Evolutionary conservation across 257 asterid species (phyloP), one percentile per base, ranked within the genome.

Genomic region (Lavandula angustifolia): DNA sequence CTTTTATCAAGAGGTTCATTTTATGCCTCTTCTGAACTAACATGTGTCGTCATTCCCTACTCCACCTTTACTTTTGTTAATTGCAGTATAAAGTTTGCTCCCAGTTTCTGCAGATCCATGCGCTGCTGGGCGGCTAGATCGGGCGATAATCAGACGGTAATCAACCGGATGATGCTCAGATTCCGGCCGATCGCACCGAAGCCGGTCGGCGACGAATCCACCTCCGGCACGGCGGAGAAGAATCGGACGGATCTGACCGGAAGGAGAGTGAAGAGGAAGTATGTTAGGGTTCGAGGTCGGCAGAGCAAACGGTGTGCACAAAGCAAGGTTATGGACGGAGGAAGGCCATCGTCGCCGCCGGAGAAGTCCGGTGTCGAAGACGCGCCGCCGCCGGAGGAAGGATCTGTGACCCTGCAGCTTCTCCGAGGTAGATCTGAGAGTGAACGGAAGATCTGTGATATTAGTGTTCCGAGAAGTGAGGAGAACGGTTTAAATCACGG

Each of bases 101-200:
- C 2, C 2, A 38, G 22, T 29, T 18, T 48, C 4, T 55, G 65
- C 51, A 61, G 54, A 75, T 64, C 73, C 44, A 62, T 79, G 73
- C 72, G 59, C 16, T 22, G 63, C 31, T 59, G 62, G 52, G 0
- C 55, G 46, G n/a, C 29, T 1, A 70, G 59, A 66, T 12, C 77
- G 14, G 11, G 43, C 3, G 53, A 48, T 4, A 48, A 9, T 33
- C 67, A 32, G 54, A 52, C 75, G 22, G 35, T 74, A 0, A 18
- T 67, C 16, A 72, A 68, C 67, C 74, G 78, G 60, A 42, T 75
- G 12, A 72, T 81, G 83, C 81, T 75, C 43, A 64, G 76, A 41
- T 81, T 81, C 78, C 71, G 86, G 51, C 86, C 86, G 61, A 81
- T 81, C n/a, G 83, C 83, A n/a, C 86, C 86, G 6, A 81, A 78